Evolutionary conservation across 176 grass and related monocot species (phyloP), one percentile per base, ranked within the genome.

Genomic region (Cenchrus americanus): DNA sequence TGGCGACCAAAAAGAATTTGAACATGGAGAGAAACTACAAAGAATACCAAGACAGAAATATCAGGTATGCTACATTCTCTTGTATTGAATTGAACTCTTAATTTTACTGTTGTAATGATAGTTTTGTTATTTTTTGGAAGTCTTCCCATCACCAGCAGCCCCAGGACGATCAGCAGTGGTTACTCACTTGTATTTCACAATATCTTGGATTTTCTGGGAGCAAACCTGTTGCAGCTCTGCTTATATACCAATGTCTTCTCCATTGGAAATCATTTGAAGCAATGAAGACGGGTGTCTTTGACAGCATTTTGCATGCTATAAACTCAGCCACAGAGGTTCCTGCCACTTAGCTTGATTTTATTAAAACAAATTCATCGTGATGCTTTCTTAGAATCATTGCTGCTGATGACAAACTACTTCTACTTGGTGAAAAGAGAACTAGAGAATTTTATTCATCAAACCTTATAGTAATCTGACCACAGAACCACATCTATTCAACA

Each of bases 191-290:
- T 66, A 92, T 94, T 83, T 78, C 89, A 40, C 79, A 87, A 65
- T 42, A 92, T 89, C 92, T 91, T 81, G 92, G 92, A 72, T 94
- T 94, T 89, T 86, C 82, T 68, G 84, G 90, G 54, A 86, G 84
- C 47, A 65, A 85, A 51, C 92, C 92, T 77, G 86, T 91, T 79
- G 86, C 86, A 66, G 86, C 92, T 66, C 84, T 91, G 82, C 83
- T 94, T 83, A 94, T 94, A 84, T 91, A 94, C 53, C 89, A 89
- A 83, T 89, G 80, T 83, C 80, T 94, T 71, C 43, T 91, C 71
- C 75, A 81, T 60, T 94, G 92, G 92, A 94, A 86, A 91, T 94
- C 92, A 68, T 94, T 94, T 91, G 92, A 94, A 94, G 83, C 86
- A 72, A 90, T 91, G 86, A 94, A 90, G 70, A 94, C 89, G 0